These are phyloP conservation scores for Chrysanthemum lavandulifolium DNA, from an alignment of 129 eudicot species.

Conservation along the genomic window DNA sequence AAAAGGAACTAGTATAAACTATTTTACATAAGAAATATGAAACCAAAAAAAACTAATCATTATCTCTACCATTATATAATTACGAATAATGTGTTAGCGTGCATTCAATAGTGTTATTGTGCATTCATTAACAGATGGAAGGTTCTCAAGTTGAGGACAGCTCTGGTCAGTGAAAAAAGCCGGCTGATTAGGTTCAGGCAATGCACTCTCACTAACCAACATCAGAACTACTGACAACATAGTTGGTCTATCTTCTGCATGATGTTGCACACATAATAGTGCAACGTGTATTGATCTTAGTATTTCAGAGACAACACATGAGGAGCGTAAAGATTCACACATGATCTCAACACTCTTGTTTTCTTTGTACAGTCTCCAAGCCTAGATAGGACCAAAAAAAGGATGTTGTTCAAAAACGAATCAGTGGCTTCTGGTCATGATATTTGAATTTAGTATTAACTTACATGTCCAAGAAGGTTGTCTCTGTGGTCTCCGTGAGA, in stretches of 20 bases:
- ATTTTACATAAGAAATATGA: too few relatives aligned
- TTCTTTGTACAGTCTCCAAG: too few relatives aligned
- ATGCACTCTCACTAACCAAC: slow-evolving; percentile 10
- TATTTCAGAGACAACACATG: neutral
- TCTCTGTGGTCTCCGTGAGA: too few relatives aligned
- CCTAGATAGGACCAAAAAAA: too few relatives aligned
- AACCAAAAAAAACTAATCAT: too few relatives aligned
- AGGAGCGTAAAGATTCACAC: too few relatives aligned
- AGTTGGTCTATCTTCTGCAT: slow-evolving; percentile 29
- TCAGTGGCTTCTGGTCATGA: too few relatives aligned
- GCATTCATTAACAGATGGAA: neutral
- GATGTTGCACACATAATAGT: slow-evolving; percentile 23
- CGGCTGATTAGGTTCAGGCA: slow-evolving; percentile 27
- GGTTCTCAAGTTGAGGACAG: neutral
- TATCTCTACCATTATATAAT: too few relatives aligned
- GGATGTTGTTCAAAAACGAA: neutral
- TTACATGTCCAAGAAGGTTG: slow-evolving; percentile 26
- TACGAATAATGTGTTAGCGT: neutral
- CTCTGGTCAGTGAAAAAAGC: neutral
- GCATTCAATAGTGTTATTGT: slow-evolving; percentile 18
- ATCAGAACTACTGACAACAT: slow-evolving; percentile 20
- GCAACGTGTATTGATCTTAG: slow-evolving; percentile 17
- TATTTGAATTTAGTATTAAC: neutral
- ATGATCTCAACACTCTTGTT: too few relatives aligned
- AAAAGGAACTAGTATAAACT: too few relatives aligned